These are phyloP conservation scores for Leccinum rimulosum DNA, from an alignment of 768 basidiomycete species.

Conservation along the genomic window DNA sequence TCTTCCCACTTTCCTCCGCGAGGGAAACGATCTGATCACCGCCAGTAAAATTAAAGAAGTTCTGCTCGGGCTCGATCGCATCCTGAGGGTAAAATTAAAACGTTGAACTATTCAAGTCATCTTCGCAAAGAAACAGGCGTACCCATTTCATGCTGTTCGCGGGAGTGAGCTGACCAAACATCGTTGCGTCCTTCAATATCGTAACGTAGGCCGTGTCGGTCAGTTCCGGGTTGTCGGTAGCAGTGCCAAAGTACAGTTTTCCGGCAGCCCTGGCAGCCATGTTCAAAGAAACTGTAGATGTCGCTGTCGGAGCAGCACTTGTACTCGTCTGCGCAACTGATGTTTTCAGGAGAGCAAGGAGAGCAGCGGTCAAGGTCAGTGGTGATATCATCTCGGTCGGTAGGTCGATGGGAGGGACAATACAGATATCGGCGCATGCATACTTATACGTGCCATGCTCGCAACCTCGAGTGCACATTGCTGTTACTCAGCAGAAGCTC, in stretches of 20 bases:
- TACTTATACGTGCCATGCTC: not conserved
- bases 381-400: not conserved
- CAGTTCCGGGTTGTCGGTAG: conserved; percentile 47
- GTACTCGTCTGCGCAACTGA: conserved; percentile 1
- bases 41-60: conserved; percentile 21
- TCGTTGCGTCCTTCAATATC: conserved; percentile 8
- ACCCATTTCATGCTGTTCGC: conserved; percentile 24
- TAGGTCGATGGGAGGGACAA: not conserved
- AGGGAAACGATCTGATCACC: conserved; percentile 22
- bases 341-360: conserved; percentile 8
- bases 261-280: conserved; percentile 37
- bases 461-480: not conserved
- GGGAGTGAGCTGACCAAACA: conserved; percentile 22
- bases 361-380: conserved; percentile 1
- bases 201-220: conserved; percentile 27
- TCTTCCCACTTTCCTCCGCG: conserved; percentile 19
- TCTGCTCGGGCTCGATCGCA: conserved; percentile 24
- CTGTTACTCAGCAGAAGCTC: not conserved
- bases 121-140: not conserved
- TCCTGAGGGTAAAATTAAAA: conserved; percentile 3
- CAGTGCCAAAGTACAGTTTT: conserved; percentile 48
- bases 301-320: not conserved
- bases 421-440: not conserved
- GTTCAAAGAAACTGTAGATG: conserved; percentile 26
- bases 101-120: not conserved